phyloP scores from a whole-genome alignment of 164 flowering plant genomes.

The Amborella trichopoda region DNA sequence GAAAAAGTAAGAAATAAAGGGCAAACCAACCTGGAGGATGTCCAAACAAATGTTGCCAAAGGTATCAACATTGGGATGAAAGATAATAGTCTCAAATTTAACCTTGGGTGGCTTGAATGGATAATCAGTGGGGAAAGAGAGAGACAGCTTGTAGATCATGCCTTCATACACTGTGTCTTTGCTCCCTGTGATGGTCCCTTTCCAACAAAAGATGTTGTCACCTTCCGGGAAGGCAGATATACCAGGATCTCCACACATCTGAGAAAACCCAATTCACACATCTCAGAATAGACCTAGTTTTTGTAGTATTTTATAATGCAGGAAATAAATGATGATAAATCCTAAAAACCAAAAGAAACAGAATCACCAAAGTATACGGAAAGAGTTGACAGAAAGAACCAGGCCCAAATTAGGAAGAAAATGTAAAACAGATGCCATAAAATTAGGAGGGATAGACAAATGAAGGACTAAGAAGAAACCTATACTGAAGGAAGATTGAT shows the following conservation, averaged over 20 bases:
- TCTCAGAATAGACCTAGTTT: neutral
- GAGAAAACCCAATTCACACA: neutral
- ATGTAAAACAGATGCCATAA: neutral
- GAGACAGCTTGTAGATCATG: slow-evolving; percentile 70
- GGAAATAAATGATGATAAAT: neutral
- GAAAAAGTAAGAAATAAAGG: neutral
- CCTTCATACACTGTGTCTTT: slow-evolving; percentile 93
- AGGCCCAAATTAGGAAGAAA: neutral
- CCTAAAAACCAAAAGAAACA: no score
- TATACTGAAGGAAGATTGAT: no score
- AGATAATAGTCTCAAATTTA: slow-evolving; percentile 77
- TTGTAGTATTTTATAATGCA: neutral
- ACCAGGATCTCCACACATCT: slow-evolving; percentile 86
- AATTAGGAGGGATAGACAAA: neutral
- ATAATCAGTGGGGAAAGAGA: slow-evolving; percentile 60
- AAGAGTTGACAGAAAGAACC: neutral
- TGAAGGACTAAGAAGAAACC: neutral
- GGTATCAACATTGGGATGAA: slow-evolving; percentile 85
- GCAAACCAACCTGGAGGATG: slow-evolving; percentile 64
- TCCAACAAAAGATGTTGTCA: slow-evolving; percentile 91
- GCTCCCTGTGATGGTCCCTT: slow-evolving; percentile 89
- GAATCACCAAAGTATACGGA: neutral
- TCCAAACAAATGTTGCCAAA: slow-evolving; percentile 88
- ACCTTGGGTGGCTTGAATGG: slow-evolving; percentile 95
- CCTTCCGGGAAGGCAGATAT: slow-evolving; percentile 91